Conservation (phyloP, 257 asterid species). For the Buddleja alternifolia region DNA sequence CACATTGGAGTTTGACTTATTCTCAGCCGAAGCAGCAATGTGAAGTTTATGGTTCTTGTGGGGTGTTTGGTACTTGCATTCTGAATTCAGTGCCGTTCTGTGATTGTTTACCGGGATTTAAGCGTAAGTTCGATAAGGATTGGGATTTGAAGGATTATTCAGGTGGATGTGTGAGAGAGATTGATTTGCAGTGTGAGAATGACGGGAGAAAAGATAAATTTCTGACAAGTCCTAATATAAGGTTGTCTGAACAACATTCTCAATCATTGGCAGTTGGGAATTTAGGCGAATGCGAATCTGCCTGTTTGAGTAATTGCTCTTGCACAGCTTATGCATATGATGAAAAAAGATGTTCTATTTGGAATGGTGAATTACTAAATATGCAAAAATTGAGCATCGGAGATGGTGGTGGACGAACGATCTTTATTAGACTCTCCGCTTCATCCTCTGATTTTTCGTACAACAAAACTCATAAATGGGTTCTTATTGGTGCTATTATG, state of each 20-base stretch:
- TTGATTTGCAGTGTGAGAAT: too few species aligned
- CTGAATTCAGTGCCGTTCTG: constrained; percentile 32
- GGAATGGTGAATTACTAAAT: constrained; percentile 30
- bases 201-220: too few species aligned
- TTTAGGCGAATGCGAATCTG: constrained; percentile 24
- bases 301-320: constrained; percentile 33
- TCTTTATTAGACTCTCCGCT: constrained; percentile 26
- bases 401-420: constrained; percentile 21
- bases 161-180: too few species aligned
- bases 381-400: too few species aligned
- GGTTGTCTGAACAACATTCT: too few species aligned
- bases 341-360: constrained; percentile 19
- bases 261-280: constrained; percentile 16
- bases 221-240: too few species aligned
- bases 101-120: constrained; percentile 36
- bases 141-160: too few species aligned
- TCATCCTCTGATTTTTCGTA: constrained; percentile 11
- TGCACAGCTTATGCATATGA: constrained; percentile 31
- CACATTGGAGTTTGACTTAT: constrained; percentile 30
- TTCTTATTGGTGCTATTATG: too few species aligned
- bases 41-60: constrained; percentile 41
- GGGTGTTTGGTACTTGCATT: constrained; percentile 37
- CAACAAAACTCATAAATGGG: neutral
- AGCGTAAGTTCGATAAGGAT: too few species aligned
- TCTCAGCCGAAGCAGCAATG: constrained; percentile 38